Conservation (phyloP, 495 filamentous ascomycete genomes). For the Daldinia grandis region DNA sequence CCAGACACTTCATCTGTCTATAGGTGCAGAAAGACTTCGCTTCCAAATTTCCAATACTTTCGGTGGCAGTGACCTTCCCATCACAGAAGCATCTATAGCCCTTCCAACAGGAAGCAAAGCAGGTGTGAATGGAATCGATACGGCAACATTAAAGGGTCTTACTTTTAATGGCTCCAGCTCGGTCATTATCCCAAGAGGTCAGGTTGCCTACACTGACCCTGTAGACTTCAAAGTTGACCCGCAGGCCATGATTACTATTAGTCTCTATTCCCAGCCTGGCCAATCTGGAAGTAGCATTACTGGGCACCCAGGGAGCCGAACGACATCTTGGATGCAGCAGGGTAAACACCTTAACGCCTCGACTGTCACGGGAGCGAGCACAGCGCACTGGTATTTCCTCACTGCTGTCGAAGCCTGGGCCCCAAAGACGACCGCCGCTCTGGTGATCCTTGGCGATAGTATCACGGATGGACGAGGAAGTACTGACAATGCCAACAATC, state of each 20-base stretch:
- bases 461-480: constrained; percentile 78
- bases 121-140: constrained; percentile 63
- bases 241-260: constrained; percentile 63
- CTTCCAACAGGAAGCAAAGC: constrained; percentile 59
- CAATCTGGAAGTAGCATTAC: constrained; percentile 67
- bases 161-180: constrained; percentile 64
- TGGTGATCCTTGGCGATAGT: constrained; percentile 75
- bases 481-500: constrained; percentile 69
- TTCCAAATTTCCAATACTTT: constrained; percentile 75
- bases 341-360: constrained; percentile 63
- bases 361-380: constrained; percentile 55
- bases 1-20: constrained; percentile 69
- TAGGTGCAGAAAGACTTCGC: constrained; percentile 64
- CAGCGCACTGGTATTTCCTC: constrained; percentile 68
- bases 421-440: constrained; percentile 52
- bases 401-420: constrained; percentile 67
- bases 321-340: constrained; percentile 63
- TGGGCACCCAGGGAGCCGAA: constrained; percentile 73
- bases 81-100: constrained; percentile 67
- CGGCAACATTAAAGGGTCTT: constrained; percentile 57
- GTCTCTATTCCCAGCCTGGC: constrained; percentile 65
- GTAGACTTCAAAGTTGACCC: constrained; percentile 61
- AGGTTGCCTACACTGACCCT: constrained; percentile 69
- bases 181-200: constrained; percentile 65
- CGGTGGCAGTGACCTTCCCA: constrained; percentile 66